Evolutionary conservation across 306 rosid genomes (phyloP), one percentile per base, ranked within the genome.

Genomic region (Vicia faba): DNA sequence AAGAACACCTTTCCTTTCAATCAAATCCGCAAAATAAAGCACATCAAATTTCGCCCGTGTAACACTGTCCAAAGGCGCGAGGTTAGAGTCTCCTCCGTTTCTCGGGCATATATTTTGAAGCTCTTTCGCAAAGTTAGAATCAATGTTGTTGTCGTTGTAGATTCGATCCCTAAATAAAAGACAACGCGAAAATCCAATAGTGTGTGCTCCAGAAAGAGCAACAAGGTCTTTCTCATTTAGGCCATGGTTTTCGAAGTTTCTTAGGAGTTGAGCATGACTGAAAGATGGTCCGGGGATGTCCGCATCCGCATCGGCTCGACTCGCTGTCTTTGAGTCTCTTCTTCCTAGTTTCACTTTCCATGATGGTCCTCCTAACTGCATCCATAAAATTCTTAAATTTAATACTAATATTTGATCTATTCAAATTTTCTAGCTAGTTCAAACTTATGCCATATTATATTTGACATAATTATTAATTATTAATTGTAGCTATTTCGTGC

Each of bases 261-360:
- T 1, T 0, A 69, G 65, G 18, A 85, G 85, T 23, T 39, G 53
- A 1, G 85, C 43, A 1, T 80, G 81, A 46, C 19, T 50, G 16
- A 75, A 35, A 39, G 7, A 5, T 19, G 90, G 79, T 18, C 60
- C 15, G 0, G 87, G 87, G 12, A 85, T 65, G 69, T 80, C 29
- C 8, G 62, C 2, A n/a, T 82, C 9, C 8, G 80, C 85, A 0
- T 19, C 64, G 8, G 18, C 54, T 2, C 41, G 74, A 66, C 83
- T 82, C 5, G 85, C 85, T 23, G 72, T 82, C 49, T 55, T 77
- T 12, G 90, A 75, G 80, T 82, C 90, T 69, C 82, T 82, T 58
- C 90, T 82, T 1, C 90, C 85, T 0, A 82, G 13, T n/a, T 9
- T 36, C n/a, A 80, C 83, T 0, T 50, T 35, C 87, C 90, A 85